A percentile compares a stretch with the other conserved stretches of the same genome.
Evolutionary conservation across 225 moss, liverwort and hornwort species (phyloP).

Genomic region (Antitrichia curtipendula): DNA sequence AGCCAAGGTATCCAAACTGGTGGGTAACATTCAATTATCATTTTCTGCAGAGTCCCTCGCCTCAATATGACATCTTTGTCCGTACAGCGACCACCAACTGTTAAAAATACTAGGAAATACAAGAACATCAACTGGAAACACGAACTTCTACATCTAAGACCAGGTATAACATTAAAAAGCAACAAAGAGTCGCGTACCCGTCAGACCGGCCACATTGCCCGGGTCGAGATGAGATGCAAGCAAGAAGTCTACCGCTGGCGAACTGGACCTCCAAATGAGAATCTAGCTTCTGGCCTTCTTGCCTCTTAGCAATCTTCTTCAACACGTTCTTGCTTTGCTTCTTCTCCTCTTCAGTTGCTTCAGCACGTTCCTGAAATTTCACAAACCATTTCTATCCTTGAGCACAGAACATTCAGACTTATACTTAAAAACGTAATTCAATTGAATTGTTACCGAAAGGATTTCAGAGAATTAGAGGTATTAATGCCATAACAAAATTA

Average conservation of each 20-base stretch:
- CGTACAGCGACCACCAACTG: background rate
- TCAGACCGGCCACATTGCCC: background rate
- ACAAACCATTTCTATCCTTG: background rate
- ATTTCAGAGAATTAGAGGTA: too few relatives aligned
- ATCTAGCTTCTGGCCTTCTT: background rate
- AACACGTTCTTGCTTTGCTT: background rate
- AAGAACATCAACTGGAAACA: background rate
- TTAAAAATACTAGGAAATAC: background rate
- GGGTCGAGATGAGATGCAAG: background rate
- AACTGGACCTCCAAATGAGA: background rate
- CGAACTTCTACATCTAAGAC: background rate
- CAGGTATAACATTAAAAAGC: background rate
- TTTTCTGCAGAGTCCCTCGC: background rate
- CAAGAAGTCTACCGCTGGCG: background rate
- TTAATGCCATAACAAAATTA: background rate
- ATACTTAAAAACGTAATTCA: background rate
- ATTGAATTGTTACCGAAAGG: background rate
- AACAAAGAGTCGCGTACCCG: background rate
- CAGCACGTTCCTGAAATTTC: background rate
- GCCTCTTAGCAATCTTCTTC: background rate
- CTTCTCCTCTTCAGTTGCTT: background rate
- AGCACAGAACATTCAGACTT: background rate
- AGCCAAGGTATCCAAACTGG: background rate
- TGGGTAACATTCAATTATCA: background rate
- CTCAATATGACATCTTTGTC: background rate